Conservation (phyloP, 352 stramenopile species). For the Pilasporangium apinafurcum region DNA sequence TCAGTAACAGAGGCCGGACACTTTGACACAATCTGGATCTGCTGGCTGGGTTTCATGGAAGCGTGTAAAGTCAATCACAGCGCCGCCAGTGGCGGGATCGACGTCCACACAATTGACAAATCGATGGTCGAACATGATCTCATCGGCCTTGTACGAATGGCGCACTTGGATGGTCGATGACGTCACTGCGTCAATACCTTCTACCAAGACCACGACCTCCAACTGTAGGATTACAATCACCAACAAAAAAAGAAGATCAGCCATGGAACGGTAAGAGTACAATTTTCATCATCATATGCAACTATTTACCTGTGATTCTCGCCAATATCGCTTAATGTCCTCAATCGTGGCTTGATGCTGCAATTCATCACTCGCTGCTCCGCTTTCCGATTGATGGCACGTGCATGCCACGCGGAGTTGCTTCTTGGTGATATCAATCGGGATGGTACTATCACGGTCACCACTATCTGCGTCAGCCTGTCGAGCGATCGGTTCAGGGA, state of each 20-base stretch:
- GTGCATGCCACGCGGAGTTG: constrained; percentile 35
- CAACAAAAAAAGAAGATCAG: not conserved
- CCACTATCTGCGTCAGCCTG: constrained; percentile 56
- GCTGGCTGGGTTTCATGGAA: constrained; percentile 78
- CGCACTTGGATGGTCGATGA: constrained; percentile 93
- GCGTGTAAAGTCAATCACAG: constrained; percentile 84
- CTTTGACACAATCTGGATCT: constrained; percentile 51
- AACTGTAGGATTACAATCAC: constrained; percentile 36
- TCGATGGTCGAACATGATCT: constrained; percentile 91
- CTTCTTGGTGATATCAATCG: constrained; percentile 10
- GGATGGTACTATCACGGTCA: constrained; percentile 43
- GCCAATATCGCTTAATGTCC: constrained; percentile 72
- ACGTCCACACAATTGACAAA: constrained; percentile 91
- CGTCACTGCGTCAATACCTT: constrained; percentile 94
- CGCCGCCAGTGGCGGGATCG: constrained; percentile 63
- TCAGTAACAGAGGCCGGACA: constrained; percentile 53
- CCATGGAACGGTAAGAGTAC: constrained; percentile 4
- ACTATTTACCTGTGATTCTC: constrained; percentile 52
- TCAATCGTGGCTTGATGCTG: constrained; percentile 28
- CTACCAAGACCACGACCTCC: constrained; percentile 95
- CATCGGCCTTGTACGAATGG: constrained; percentile 92
- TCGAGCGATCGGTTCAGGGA: constrained; percentile 54
- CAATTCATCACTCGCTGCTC: constrained; percentile 12
- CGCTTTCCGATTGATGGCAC: too few species aligned
- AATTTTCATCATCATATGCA: not conserved